These are phyloP conservation scores for Penicillium manginii DNA, from an alignment of 495 filamentous ascomycete genomes.

Conservation along the genomic window DNA sequence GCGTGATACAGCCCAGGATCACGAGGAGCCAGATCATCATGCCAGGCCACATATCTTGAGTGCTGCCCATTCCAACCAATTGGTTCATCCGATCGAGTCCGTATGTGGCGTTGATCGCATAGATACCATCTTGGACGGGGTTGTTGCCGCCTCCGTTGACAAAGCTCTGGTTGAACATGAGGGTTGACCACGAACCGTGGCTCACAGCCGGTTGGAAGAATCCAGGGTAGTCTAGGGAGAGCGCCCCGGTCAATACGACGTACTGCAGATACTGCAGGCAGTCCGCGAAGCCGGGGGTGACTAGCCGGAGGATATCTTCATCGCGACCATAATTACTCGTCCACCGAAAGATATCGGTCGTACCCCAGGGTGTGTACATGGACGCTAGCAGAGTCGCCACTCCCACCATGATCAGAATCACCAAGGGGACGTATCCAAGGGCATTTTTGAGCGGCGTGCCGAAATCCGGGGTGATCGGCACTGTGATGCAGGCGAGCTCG, in stretches of 20 bases:
- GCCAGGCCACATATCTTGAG: constrained; percentile 88
- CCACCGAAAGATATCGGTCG: constrained; percentile 86
- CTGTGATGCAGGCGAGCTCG: constrained; percentile 77
- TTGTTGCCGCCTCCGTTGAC: constrained; percentile 66
- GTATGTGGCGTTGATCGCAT: constrained; percentile 69
- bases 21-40: constrained; percentile 85
- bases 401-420: constrained; percentile 78
- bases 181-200: constrained; percentile 79
- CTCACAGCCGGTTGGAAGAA: constrained; percentile 92
- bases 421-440: constrained; percentile 77
- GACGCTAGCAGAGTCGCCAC: constrained; percentile 80
- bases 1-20: constrained; percentile 67
- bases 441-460: constrained; percentile 63
- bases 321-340: constrained; percentile 96
- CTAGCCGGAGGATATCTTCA: constrained; percentile 84
- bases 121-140: constrained; percentile 82
- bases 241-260: constrained; percentile 79
- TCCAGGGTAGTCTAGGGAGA: constrained; percentile 88
- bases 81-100: constrained; percentile 81
- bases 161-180: constrained; percentile 95
- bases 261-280: constrained; percentile 98
- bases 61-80: constrained; percentile 76
- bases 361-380: constrained; percentile 92
- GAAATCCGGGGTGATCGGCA: constrained; percentile 81
- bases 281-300: constrained; percentile 95